Evolutionary conservation across 2,329 filamentous ascomycete species (phyloP).

Genomic region (Penicillium expansum): DNA sequence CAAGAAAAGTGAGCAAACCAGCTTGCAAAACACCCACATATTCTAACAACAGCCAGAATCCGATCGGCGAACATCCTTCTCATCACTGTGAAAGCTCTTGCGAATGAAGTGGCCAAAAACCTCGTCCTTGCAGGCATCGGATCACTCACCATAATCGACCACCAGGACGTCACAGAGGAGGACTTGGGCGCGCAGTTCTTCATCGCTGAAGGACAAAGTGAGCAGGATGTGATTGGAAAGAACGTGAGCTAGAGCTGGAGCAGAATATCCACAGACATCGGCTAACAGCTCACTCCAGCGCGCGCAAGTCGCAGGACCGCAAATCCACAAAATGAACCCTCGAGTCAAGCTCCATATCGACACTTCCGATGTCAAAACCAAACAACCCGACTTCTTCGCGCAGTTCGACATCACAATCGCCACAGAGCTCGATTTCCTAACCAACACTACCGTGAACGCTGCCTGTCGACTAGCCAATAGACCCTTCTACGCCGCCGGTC

Average conservation of each 20-base stretch:
- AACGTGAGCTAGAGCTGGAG: constrained; percentile 53
- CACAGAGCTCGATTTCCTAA: constrained; percentile 76
- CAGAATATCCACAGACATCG: constrained; percentile 4
- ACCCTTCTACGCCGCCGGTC: constrained; percentile 84
- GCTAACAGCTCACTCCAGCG: constrained; percentile 49
- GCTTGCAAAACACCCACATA: background rate
- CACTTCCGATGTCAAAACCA: constrained; percentile 62
- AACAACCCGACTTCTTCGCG: constrained; percentile 71
- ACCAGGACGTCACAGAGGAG: constrained; percentile 68
- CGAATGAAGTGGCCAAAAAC: constrained; percentile 95
- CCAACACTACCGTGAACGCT: constrained; percentile 77
- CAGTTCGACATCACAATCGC: constrained; percentile 84
- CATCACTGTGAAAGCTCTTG: constrained; percentile 81
- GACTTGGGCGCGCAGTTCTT: constrained; percentile 85
- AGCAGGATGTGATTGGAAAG: constrained; percentile 52
- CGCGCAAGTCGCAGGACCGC: constrained; percentile 73
- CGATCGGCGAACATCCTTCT: constrained; percentile 86
- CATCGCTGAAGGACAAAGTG: constrained; percentile 61
- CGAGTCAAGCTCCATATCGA: constrained; percentile 75
- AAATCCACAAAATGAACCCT: constrained; percentile 83
- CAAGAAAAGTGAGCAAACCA: constrained; percentile 65
- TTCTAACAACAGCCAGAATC: constrained; percentile 56
- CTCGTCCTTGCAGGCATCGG: constrained; percentile 90
- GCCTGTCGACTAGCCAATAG: constrained; percentile 73
- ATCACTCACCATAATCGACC: constrained; percentile 83